These are phyloP conservation scores for Harringtonia lauricola DNA, from an alignment of 2,329 filamentous ascomycete genomes.

Conservation along the genomic window DNA sequence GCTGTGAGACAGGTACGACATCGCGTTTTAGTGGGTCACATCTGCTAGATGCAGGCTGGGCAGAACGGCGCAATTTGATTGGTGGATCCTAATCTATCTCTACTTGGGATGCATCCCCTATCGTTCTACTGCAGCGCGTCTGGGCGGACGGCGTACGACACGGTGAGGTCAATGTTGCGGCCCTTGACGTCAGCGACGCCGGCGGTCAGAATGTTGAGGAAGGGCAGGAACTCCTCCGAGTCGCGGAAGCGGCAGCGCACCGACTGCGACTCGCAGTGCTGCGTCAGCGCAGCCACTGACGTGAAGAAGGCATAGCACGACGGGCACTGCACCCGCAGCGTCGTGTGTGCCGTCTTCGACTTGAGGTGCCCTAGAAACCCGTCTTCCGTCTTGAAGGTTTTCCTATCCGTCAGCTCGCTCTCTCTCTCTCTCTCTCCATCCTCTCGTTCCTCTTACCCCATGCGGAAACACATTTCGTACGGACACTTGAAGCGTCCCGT, in stretches of 20 bases:
- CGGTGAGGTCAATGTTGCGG: constrained; percentile 20
- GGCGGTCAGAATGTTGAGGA: constrained; percentile 27
- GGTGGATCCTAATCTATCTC: too few relatives aligned
- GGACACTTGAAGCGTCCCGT: constrained; percentile 42
- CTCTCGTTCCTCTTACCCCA: too few relatives aligned
- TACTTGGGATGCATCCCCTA: too few relatives aligned
- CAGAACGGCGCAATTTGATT: not conserved
- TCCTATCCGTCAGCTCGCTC: too few relatives aligned
- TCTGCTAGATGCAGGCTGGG: too few relatives aligned
- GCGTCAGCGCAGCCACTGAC: constrained; percentile 29
- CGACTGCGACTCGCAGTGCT: constrained; percentile 35
- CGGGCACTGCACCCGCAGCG: constrained; percentile 28
- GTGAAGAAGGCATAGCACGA: constrained; percentile 31
- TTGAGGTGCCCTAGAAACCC: constrained; percentile 31
- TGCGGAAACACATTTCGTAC: constrained; percentile 32
- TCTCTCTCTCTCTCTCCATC: too few relatives aligned
- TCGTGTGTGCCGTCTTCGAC: constrained; percentile 26
- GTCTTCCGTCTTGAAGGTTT: constrained; percentile 23
- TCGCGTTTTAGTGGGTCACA: not conserved
- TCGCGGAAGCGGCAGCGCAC: constrained; percentile 31
- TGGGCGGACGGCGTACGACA: constrained; percentile 20
- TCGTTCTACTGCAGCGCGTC: constrained; percentile 4
- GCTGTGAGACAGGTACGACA: not conserved
- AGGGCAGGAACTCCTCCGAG: constrained; percentile 24
- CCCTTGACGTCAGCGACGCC: constrained; percentile 25